A percentile compares a stretch with the other conserved stretches of the same genome.
These are phyloP conservation scores for Pseudogymnoascus sp. DNA, from an alignment of 2,329 filamentous ascomycete genomes.

Conservation along the genomic window DNA sequence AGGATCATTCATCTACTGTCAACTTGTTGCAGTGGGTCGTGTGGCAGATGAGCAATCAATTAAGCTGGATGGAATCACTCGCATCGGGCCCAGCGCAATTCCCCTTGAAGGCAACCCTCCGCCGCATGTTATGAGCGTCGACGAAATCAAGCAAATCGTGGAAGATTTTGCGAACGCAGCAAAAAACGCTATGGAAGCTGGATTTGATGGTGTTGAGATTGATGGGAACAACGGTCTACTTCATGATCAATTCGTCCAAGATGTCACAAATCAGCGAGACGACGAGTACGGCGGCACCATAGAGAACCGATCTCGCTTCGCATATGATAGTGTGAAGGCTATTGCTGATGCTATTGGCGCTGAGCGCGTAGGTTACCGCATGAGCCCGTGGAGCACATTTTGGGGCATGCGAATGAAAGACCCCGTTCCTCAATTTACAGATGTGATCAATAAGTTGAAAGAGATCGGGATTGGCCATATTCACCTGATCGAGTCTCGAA, in stretches of 20 bases:
- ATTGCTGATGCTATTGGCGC: conserved; percentile 42
- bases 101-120: conserved; percentile 18
- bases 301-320: conserved; percentile 42
- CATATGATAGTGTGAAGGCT: conserved; percentile 43
- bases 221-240: conserved; percentile 39
- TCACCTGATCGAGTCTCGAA: conserved; percentile 46
- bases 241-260: conserved; percentile 51
- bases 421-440: conserved; percentile 22
- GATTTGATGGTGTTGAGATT: conserved; percentile 46
- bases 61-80: conserved; percentile 12
- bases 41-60: conserved; percentile 21
- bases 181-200: conserved; percentile 42
- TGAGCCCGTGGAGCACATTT: conserved; percentile 49
- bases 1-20: conserved; percentile 48
- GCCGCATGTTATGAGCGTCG: conserved; percentile 31
- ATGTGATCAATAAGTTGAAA: conserved; percentile 34
- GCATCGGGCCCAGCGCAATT: conserved; percentile 14
- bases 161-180: conserved; percentile 32
- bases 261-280: conserved; percentile 44
- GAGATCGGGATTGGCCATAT: conserved; percentile 39
- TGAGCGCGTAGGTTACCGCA: conserved; percentile 45
- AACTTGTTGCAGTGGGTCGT: conserved; percentile 54
- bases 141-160: conserved; percentile 30
- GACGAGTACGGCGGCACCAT: conserved; percentile 43
- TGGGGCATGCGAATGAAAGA: conserved; percentile 46